A percentile compares a stretch with the other conserved stretches of the same genome.
These are phyloP conservation scores for Laetiporus sulphureus DNA, from an alignment of 1,284 basidiomycete species.

Conservation along the genomic window DNA sequence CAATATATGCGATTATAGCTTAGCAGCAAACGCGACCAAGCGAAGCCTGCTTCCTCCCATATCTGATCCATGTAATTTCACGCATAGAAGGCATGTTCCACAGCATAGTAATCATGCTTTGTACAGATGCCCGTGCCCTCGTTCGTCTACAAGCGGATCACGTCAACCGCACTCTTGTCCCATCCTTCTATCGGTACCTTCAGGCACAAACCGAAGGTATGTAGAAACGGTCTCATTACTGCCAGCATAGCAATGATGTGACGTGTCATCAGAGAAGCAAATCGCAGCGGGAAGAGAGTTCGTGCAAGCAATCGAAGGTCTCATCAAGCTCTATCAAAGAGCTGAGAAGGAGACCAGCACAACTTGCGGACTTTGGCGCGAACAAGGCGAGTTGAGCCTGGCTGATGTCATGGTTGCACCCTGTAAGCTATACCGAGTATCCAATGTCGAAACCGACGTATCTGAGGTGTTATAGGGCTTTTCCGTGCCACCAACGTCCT, in stretches of 20 bases:
- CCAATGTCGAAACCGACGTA: neutral
- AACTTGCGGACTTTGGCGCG: conserved; percentile 49
- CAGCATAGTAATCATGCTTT: neutral
- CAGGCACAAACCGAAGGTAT: conserved; percentile 57
- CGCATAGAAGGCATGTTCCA: conserved; percentile 13
- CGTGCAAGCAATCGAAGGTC: conserved; percentile 42
- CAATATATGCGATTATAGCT: conserved; percentile 23
- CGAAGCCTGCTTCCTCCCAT: conserved; percentile 50
- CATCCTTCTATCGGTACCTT: conserved; percentile 73
- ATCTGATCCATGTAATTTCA: conserved; percentile 48
- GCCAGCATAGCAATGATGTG: neutral
- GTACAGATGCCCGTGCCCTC: conserved; percentile 55
- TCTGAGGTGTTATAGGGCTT: conserved; percentile 40
- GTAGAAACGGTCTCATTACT: conserved; percentile 1
- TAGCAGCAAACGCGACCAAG: conserved; percentile 38
- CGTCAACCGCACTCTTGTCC: conserved; percentile 57
- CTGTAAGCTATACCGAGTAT: conserved; percentile 47
- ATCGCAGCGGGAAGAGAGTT: conserved; percentile 53
- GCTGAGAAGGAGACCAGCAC: conserved; percentile 41
- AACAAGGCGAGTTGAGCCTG: conserved; percentile 50
- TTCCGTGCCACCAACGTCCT: conserved; percentile 61
- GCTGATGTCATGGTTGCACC: conserved; percentile 69
- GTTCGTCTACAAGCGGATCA: conserved; percentile 67
- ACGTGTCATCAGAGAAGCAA: conserved; percentile 35
- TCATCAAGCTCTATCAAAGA: conserved; percentile 54